Evolutionary conservation across 2,329 filamentous ascomycete genomes (phyloP), one percentile per base, ranked within the genome.

Genomic region (Diplodia intermedia): DNA sequence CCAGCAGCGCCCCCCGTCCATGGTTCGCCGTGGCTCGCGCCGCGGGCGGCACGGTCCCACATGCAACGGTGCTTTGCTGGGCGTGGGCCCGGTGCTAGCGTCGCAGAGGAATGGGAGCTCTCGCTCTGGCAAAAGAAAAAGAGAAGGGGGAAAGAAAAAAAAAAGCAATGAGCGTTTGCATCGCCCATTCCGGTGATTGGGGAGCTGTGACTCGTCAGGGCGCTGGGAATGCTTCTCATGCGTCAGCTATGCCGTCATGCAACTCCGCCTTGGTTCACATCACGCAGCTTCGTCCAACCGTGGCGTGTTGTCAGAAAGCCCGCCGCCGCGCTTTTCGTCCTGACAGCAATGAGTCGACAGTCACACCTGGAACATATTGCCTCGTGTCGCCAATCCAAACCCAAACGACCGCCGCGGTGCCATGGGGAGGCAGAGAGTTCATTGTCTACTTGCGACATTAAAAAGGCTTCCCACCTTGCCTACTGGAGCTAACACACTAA

Each of bases 361-460:
- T 33, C 20, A 62, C 18, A 36, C 20, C 23, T 49, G 38, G 40
- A 31, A 43, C 40, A 36, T 18, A 23, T 31, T 18, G 8, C 3
- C 36, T 26, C 26, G 4, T 52, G n/a, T 12, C 33, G 4, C 31
- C 33, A 38, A 26, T 26, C 26, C 26, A 26, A 26, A 26, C 26
- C 26, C 26, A 26, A 26, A 26, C 26, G 26, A 26, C 26, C 11
- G 31, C 11, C 50, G 7, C 26, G n/a, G 12, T 3, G 26, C 20
- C n/a, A 15, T 20, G 6, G 56, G 40, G 57, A 61, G 53, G 60
- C 60, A 52, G 60, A 53, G 60, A 52, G 47, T 63, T 20, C 47
- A 63, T 63, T 63, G 31, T 52, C 43, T 63, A 63, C 60, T 63
- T 18, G 40, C 31, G 31, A 63, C 31, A 63, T 38, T 52, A 33